Percentiles rank a stretch among this genome's conserved stretches.
These are phyloP conservation scores for Lactarius vividus DNA, from an alignment of 768 basidiomycete genomes.

Conservation along the genomic window DNA sequence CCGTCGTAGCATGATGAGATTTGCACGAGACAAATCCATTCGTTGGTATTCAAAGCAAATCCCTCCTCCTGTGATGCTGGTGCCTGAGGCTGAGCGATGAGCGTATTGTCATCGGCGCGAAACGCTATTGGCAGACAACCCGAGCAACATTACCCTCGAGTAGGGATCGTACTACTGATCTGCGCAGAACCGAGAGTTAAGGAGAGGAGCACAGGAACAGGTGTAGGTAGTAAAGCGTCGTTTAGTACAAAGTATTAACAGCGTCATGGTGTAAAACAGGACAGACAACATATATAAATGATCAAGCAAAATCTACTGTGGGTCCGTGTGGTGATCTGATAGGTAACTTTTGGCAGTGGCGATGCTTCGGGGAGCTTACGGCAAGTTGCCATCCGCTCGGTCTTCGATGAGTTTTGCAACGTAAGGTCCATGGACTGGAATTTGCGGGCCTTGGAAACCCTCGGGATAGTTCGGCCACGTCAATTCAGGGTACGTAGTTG, in stretches of 20 bases:
- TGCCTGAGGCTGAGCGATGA: neutral
- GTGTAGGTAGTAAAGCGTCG: neutral
- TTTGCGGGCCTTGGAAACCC: constrained; percentile 77
- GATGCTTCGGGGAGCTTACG: constrained; percentile 1
- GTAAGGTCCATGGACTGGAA: constrained; percentile 66
- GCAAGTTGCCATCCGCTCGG: constrained; percentile 43
- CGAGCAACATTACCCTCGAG: neutral
- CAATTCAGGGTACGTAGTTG: constrained; percentile 46
- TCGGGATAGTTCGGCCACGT: constrained; percentile 70
- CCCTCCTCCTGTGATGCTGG: no score
- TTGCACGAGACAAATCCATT: neutral
- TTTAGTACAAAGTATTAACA: neutral
- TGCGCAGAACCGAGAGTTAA: neutral
- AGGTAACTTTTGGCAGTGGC: neutral
- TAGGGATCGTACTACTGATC: neutral
- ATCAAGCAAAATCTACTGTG: neutral
- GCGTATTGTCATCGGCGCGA: neutral
- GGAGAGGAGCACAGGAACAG: neutral
- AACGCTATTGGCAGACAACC: neutral
- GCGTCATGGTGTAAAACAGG: neutral
- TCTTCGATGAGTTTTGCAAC: constrained; percentile 73
- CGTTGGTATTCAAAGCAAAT: neutral
- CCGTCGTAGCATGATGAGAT: neutral
- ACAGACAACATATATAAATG: neutral
- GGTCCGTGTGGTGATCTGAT: neutral